Conservation (phyloP, 257 asterid genomes). For the Knoxia roxburghii region DNA sequence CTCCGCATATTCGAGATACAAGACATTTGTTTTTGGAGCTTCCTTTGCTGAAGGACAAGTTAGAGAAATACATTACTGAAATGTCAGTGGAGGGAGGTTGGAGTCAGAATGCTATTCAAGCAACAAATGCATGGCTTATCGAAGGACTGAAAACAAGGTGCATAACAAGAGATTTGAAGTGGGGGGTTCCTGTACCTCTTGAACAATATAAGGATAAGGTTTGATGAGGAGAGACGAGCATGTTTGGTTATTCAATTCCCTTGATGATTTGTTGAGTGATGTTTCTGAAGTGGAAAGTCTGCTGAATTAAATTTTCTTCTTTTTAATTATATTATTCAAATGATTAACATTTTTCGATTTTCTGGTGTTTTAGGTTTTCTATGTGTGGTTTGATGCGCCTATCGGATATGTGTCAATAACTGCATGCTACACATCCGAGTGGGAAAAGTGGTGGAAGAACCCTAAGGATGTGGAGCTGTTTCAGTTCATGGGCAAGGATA, state of each 20-base stretch:
- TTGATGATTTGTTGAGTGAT: conserved; percentile 8
- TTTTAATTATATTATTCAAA: conserved; percentile 5
- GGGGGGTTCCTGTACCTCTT: conserved; percentile 98
- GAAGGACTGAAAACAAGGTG: conserved; percentile 83
- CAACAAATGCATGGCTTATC: conserved; percentile 77
- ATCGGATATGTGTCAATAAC: conserved; percentile 94
- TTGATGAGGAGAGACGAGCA: conserved; percentile 7
- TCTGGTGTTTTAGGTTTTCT: conserved; percentile 66
- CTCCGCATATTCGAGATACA: conserved; percentile 69
- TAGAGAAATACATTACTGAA: conserved; percentile 53
- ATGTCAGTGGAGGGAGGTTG: conserved; percentile 85
- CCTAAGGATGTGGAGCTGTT: conserved; percentile 91
- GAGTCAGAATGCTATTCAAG: conserved; percentile 92
- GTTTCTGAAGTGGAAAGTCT: not conserved
- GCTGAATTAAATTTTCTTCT: not conserved
- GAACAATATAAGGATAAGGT: conserved; percentile 87
- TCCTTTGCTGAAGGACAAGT: conserved; percentile 67
- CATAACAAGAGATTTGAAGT: conserved; percentile 89
- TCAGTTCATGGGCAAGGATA: conserved; percentile 99
- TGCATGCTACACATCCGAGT: conserved; percentile 83
- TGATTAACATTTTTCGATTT: not conserved
- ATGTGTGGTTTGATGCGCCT: conserved; percentile 99
- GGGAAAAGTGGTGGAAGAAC: conserved; percentile 99
- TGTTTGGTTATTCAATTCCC: not conserved
- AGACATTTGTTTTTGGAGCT: conserved; percentile 89